Percentiles rank a stretch among this genome's conserved stretches.
Conservation (phyloP, 257 asterid species). For the Solanum virginianum region DNA sequence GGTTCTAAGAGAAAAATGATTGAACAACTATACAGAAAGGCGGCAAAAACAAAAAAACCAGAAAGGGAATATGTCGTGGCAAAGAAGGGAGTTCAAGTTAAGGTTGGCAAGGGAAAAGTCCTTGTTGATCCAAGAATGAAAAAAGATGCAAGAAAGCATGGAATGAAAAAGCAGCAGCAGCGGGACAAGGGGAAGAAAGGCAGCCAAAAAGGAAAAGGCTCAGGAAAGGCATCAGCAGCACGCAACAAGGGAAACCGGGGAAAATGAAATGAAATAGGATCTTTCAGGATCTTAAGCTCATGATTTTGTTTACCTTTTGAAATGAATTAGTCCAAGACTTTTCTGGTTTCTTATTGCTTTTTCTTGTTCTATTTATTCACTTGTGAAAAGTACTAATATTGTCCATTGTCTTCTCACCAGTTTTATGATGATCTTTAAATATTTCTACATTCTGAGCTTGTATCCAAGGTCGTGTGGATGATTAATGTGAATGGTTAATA, state of each 20-base stretch:
- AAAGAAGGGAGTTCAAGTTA: constrained; percentile 89
- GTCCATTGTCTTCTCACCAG: neutral
- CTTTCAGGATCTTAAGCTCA: neutral
- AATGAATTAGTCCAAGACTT: neutral
- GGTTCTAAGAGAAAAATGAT: constrained; percentile 80
- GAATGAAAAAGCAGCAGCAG: constrained; percentile 34
- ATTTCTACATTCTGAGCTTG: neutral
- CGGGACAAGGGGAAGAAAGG: constrained; percentile 53
- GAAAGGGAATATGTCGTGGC: constrained; percentile 84
- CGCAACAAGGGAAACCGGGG: constrained; percentile 11
- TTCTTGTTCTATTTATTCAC: neutral
- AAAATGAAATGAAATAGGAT: neutral
- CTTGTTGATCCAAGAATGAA: constrained; percentile 89
- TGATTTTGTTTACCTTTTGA: neutral
- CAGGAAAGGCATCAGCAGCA: constrained; percentile 10
- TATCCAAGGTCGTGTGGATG: neutral
- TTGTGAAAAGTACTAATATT: neutral
- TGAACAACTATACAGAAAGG: constrained; percentile 71
- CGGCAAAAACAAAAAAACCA: constrained; percentile 31
- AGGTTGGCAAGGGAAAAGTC: constrained; percentile 72
- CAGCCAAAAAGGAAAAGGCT: constrained; percentile 47
- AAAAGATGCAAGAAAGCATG: constrained; percentile 52
- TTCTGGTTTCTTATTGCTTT: neutral
- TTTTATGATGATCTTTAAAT: neutral
- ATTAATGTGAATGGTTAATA: neutral